phyloP scores from a whole-genome alignment of 257 asterid species.

The Solanum dulcamara region DNA sequence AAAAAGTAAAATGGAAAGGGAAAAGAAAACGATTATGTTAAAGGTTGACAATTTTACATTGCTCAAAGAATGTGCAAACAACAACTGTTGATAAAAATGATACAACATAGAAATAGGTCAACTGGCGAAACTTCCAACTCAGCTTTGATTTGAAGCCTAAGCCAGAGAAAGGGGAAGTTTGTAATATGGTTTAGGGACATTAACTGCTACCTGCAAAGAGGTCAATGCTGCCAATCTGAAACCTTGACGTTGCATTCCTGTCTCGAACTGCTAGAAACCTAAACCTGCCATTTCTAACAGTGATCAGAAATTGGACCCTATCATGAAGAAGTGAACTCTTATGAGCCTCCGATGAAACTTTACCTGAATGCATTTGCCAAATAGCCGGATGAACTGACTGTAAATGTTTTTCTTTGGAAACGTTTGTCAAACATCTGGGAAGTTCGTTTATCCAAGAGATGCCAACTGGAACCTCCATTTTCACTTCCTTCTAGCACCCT shows the following conservation, averaged over 20 bases:
- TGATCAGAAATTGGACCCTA: not conserved
- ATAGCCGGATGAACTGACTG: slow-evolving; percentile 31
- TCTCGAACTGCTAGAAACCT: slow-evolving; percentile 61
- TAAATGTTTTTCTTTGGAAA: slow-evolving; percentile 57
- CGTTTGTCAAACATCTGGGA: slow-evolving; percentile 59
- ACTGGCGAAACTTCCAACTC: not conserved
- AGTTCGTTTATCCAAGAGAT: slow-evolving; percentile 48
- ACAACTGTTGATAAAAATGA: not conserved
- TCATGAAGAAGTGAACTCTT: not conserved
- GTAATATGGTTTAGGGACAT: not conserved
- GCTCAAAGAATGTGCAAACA: not conserved
- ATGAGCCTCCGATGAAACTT: not conserved
- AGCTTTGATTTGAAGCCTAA: not conserved
- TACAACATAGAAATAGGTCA: not conserved
- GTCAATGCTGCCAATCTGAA: slow-evolving; percentile 91
- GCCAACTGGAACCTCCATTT: slow-evolving; percentile 78
- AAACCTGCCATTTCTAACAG: slow-evolving; percentile 34
- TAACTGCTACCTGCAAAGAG: slow-evolving; percentile 30
- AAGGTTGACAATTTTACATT: not conserved
- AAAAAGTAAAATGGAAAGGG: not conserved
- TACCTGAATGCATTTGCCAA: slow-evolving; percentile 86
- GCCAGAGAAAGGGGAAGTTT: not conserved
- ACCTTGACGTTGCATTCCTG: slow-evolving; percentile 51
- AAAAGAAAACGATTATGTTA: not conserved
- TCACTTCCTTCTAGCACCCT: slow-evolving; percentile 90